Base-by-base conservation (phyloP, 2,329 filamentous ascomycete species). In the Penicillium sp. region DNA sequence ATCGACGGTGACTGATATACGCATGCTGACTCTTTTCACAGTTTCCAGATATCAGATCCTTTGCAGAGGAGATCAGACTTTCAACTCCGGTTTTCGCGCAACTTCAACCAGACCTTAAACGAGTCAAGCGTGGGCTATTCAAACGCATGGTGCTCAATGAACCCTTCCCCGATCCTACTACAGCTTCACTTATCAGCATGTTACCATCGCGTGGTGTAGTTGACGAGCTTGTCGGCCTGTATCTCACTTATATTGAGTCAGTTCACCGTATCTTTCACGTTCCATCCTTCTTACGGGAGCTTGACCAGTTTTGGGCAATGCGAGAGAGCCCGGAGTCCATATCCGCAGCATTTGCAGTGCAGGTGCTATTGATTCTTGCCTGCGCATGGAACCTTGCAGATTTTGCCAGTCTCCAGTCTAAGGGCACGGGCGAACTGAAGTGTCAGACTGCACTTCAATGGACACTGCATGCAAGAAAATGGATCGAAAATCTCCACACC, bases 381-480 rank as follows among this genome's bases (percentile, higher is more conserved):
- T 72, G 68, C 47, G 71, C 71, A 7, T 74, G 71, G 69, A 73
- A 69, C n/a, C 57, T 73, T 13, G 65, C 68, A 5, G 67, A 73
- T 47, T 43, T 63, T 16, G 53, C 64, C 4, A 62, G 58, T 10
- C 57, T 72, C 1, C 62, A 68, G 26, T 57, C 64, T 6, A 70
- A 70, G 40, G 70, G 65, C 38, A 53, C 64, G 3, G 58, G 53
- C 4, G 58, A 58, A 13, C 58, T 72, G 36, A 63, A 60, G 42
- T 68, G 66, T 47, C 70, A 67, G 49, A 71, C 68, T 2, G 71
- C 70, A 1, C 50, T 72, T 23, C 87, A 90, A 64, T 97, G 92
- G 70, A 90, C 97, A 55, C 84, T 87, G 45, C 95, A 97, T 86
- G 90, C 91, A 2, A 93, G 97, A 70, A 85, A 86, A 2, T 88